phyloP scores from a whole-genome alignment of 2,329 filamentous ascomycete genomes.

The Microcera coccophila region DNA sequence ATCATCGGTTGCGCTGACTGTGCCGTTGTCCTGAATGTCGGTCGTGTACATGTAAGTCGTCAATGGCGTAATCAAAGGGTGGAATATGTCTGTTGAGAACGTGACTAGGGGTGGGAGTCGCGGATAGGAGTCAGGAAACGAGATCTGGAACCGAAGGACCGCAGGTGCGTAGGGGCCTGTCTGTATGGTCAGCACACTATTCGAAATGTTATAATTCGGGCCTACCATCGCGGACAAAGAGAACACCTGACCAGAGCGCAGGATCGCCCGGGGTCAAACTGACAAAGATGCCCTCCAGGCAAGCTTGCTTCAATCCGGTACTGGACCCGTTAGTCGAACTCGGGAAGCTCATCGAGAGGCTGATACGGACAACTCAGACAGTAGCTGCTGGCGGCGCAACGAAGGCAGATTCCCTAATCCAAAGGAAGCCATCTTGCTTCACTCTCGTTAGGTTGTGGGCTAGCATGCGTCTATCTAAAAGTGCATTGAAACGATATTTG shows the following conservation, averaged over 20 bases:
- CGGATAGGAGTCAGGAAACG: conserved; percentile 79
- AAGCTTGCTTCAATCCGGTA: conserved; percentile 74
- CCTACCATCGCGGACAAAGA: conserved; percentile 84
- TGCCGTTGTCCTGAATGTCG: conserved; percentile 68
- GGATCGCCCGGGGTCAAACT: conserved; percentile 77
- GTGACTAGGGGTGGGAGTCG: conserved; percentile 75
- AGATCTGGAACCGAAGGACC: conserved; percentile 84
- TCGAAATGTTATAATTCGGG: background rate
- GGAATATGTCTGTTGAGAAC: conserved; percentile 90
- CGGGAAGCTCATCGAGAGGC: conserved; percentile 5
- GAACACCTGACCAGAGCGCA: conserved; percentile 80
- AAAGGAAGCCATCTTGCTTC: conserved; percentile 39
- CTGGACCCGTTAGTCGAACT: conserved; percentile 43
- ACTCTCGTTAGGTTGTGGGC: background rate
- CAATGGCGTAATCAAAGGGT: conserved; percentile 84
- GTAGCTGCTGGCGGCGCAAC: conserved; percentile 69
- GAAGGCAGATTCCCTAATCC: conserved; percentile 48
- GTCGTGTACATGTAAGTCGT: conserved; percentile 95
- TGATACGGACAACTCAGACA: conserved; percentile 71
- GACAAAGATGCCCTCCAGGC: conserved; percentile 83
- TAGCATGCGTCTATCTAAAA: background rate
- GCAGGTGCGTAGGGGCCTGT: conserved; percentile 84
- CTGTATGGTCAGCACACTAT: background rate
- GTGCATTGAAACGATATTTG: no score
- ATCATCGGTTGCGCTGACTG: conserved; percentile 77